Base-by-base conservation (phyloP, 1,284 basidiomycete genomes). In the Athelia psychrophila region DNA sequence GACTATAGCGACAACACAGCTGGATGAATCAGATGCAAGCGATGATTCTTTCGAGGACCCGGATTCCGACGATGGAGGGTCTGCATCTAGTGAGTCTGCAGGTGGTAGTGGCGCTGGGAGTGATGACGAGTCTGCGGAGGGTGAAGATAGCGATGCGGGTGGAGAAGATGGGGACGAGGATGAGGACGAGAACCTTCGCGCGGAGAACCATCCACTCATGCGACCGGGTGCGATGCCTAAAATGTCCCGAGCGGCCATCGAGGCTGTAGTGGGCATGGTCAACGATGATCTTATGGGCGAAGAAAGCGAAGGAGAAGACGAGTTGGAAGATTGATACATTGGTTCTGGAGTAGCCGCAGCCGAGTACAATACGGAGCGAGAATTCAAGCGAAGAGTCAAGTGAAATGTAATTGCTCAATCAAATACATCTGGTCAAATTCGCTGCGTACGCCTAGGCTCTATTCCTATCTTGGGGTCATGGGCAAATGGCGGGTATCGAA, bases 171-270 rank as follows among this genome's bases (percentile, higher is more conserved):
- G 67, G 0, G 73, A 64, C 19, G 71, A 66, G 1, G 71, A 70
- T 1, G 73, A 73, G 18, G 74, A 70, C 3, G 75, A 72, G 47
- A 74, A 76, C 47, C 67, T 88, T 20, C 74, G 79, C 44, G 77
- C 78, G 4, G 74, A 73, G 22, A 71, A 74, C 48, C 86, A 88
- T 62, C 86, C 86, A 1, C 69, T 89, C 2, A 63, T 89, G 54
- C 74, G 79, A 13, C 79, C 82, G 0, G 86, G 85, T 19, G 83
- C 84, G 8, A 77, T 89, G 76, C 85, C 85, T 3, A 70, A 54
- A 47, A 83, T 89, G 79, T 84, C 82, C 32, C 78, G 76, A 49
- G 81, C 83, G 2, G 80, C 80, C 0, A 72, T 88, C 51, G 81
- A 88, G 36, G 79, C 81, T 72, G 83, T 79, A 3, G 79, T 83